Evolutionary conservation across 208 protist species (phyloP).

Genomic region (Trypanosoma grayi): DNA sequence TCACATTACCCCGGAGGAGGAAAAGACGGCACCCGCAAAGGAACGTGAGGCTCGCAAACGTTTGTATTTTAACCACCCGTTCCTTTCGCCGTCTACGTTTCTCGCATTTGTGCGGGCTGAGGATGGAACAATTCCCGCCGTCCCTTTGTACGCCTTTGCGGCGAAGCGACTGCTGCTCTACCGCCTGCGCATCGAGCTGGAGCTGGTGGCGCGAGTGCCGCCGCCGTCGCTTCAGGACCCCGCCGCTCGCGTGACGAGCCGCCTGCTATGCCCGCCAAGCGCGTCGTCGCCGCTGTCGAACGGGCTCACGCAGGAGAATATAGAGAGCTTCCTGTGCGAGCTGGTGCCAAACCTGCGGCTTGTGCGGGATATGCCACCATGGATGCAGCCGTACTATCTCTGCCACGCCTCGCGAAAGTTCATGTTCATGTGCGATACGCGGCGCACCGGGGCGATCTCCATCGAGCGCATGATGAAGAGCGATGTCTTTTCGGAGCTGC

Average conservation of each 20-base stretch:
- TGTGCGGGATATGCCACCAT: constrained; percentile 79
- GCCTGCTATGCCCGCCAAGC: constrained; percentile 54
- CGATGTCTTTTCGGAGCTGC: constrained; percentile 86
- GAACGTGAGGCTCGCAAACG: constrained; percentile 38
- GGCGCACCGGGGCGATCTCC: constrained; percentile 61
- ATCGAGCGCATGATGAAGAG: constrained; percentile 85
- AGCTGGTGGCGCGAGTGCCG: constrained; percentile 50
- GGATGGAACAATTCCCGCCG: constrained; percentile 55
- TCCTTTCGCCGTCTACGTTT: constrained; percentile 84
- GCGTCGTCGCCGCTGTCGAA: constrained; percentile 76
- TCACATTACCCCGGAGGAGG: constrained; percentile 43
- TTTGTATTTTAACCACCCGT: constrained; percentile 82
- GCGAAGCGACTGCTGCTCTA: constrained; percentile 84
- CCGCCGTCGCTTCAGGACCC: constrained; percentile 36
- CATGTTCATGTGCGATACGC: constrained; percentile 92
- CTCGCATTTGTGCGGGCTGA: constrained; percentile 64
- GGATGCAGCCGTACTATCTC: constrained; percentile 88
- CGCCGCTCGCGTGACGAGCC: constrained; percentile 10
- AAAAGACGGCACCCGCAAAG: constrained; percentile 20
- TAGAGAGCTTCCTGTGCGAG: constrained; percentile 75
- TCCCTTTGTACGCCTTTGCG: constrained; percentile 81
- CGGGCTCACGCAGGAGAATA: constrained; percentile 75
- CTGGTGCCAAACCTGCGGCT: constrained; percentile 77
- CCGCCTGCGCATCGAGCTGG: constrained; percentile 75
- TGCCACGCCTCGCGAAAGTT: constrained; percentile 91